A percentile compares a stretch with the other conserved stretches of the same genome.
These are phyloP conservation scores for Viridothelium virens DNA, from an alignment of 495 filamentous ascomycete genomes.

Conservation along the genomic window DNA sequence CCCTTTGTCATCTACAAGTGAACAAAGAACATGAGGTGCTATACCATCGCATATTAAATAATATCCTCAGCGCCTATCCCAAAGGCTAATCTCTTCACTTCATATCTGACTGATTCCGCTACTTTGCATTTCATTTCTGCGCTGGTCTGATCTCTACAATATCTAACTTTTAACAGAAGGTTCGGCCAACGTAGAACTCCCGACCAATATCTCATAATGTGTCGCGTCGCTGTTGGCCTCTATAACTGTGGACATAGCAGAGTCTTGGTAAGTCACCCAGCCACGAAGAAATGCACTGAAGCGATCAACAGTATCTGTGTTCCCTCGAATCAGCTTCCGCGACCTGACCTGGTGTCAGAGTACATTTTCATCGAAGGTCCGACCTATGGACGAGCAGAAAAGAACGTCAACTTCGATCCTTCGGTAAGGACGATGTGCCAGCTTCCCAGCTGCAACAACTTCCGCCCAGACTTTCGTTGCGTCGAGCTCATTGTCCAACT, in stretches of 20 bases:
- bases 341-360: not conserved
- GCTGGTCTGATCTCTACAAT: not conserved
- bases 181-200: not conserved
- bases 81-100: too few species aligned
- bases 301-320: not conserved
- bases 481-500: not conserved
- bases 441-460: not conserved
- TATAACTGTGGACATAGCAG: not conserved
- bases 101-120: too few species aligned
- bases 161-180: not conserved
- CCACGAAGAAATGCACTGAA: not conserved
- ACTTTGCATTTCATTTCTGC: too few species aligned
- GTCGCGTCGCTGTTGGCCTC: not conserved
- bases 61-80: too few species aligned
- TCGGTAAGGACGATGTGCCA: not conserved
- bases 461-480: constrained; percentile 1
- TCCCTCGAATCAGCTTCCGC: not conserved
- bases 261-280: constrained; percentile 4
- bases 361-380: constrained; percentile 7
- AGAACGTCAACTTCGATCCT: not conserved
- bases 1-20: too few species aligned
- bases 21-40: too few species aligned
- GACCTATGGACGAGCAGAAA: not conserved
- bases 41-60: too few species aligned
- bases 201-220: not conserved